phyloP scores from a whole-genome alignment of 495 filamentous ascomycete species.

The Xylaria scruposa region DNA sequence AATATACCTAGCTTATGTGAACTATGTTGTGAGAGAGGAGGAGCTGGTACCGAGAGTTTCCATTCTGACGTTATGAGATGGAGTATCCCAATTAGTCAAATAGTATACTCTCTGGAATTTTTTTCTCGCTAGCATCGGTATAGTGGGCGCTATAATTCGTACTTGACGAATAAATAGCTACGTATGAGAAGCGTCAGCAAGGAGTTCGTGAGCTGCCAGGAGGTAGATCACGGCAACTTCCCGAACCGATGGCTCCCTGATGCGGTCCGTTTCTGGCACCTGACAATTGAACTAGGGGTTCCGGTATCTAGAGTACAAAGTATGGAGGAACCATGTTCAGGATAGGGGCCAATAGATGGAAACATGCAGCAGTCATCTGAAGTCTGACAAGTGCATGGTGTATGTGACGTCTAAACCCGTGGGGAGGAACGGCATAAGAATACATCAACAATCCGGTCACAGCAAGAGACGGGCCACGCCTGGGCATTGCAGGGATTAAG shows the following conservation, averaged over 20 bases:
- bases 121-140: background rate
- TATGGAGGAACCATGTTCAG: constrained; percentile 35
- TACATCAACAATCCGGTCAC: constrained; percentile 56
- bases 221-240: constrained; percentile 36
- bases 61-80: background rate
- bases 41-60: background rate
- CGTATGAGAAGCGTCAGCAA: constrained; percentile 7
- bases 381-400: constrained; percentile 27
- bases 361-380: constrained; percentile 37
- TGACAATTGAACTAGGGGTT: constrained; percentile 31
- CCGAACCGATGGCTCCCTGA: constrained; percentile 40
- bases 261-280: constrained; percentile 34
- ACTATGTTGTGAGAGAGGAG: background rate
- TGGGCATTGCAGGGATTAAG: constrained; percentile 33
- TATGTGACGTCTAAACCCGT: constrained; percentile 36
- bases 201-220: background rate
- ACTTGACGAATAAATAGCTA: background rate
- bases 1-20: constrained; percentile 8
- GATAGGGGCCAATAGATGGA: constrained; percentile 34
- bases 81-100: background rate
- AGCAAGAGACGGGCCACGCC: constrained; percentile 51
- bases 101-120: background rate
- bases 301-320: constrained; percentile 30
- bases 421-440: constrained; percentile 57
- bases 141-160: constrained; percentile 12